Percentiles rank a stretch among this genome's conserved stretches.
phyloP scores from a whole-genome alignment of 371 early-diverging fungal species.

The Mucor racemosus region DNA sequence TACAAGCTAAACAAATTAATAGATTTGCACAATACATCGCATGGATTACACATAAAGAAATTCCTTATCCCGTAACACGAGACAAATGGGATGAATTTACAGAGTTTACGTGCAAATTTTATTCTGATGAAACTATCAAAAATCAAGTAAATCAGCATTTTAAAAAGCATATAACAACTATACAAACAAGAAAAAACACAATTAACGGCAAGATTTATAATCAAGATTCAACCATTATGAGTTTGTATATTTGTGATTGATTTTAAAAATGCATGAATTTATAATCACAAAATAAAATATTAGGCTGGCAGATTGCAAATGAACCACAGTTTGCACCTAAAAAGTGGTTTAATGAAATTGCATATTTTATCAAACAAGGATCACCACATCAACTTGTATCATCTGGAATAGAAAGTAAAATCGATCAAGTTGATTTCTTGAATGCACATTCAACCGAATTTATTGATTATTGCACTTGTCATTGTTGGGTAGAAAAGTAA shows the following conservation, averaged over 20 bases:
- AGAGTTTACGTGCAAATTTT: conserved; percentile 44
- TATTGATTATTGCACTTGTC: conserved; percentile 61
- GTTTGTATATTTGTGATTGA: conserved; percentile 13
- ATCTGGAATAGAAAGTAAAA: conserved; percentile 58
- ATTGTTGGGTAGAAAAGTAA: conserved; percentile 66
- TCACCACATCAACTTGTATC: conserved; percentile 59
- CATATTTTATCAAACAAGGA: conserved; percentile 52
- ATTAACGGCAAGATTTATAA: conserved; percentile 43
- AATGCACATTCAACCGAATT: conserved; percentile 44
- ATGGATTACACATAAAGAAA: conserved; percentile 47
- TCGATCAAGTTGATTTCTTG: conserved; percentile 51
- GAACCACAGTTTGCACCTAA: conserved; percentile 47
- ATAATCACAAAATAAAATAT: background rate
- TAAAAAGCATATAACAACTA: conserved; percentile 38
- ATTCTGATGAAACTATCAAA: conserved; percentile 32
- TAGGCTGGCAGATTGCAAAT: conserved; percentile 55
- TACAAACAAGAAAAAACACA: conserved; percentile 40
- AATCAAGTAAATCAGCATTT: conserved; percentile 34
- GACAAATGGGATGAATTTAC: conserved; percentile 30
- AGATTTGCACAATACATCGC: conserved; percentile 62
- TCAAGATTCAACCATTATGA: conserved; percentile 49
- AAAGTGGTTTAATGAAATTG: conserved; percentile 53
- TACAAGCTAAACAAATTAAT: background rate
- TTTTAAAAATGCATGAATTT: background rate
- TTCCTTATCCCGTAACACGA: conserved; percentile 51